Base-by-base conservation (phyloP, 2,329 filamentous ascomycete genomes). In the Alternaria conjuncta region DNA sequence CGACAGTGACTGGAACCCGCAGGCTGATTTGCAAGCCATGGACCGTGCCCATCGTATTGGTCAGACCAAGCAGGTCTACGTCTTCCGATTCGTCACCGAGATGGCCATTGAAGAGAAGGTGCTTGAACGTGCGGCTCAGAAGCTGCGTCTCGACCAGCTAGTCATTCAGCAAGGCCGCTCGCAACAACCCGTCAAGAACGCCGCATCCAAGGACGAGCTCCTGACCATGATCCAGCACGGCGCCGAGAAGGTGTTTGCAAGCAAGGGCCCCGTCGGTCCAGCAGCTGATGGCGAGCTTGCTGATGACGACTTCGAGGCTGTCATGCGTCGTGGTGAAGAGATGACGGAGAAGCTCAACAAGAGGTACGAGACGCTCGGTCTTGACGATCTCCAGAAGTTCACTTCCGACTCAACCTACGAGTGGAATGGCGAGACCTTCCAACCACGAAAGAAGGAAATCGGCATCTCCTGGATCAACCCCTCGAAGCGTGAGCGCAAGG, bases 41-140 rank as follows among this genome's bases (percentile, higher is more conserved):
- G 96, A 99, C 76, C 92, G 96, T 78, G 96, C 96, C 55, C 96
- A 99, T 83, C 93, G 96, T 83, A 99, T 99, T 72, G 96, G 96
- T 43, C 96, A 99, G 82, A 99, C 93, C 6, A 99, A 99, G 82
- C 96, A 99, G 79, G 96, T 99, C 11, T 88, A 94, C 46, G 96
- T 99, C 4, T 99, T 97, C 83, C 89, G 96, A 64, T 97, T 99
- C 73, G 92, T 99, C 23, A 99, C 96, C 0, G 96, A 99, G 78
- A 96, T 97, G 75, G 96, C 96, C 1, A 98, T 99, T 64, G 96
- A 99, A 77, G 96, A 99, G 82, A 98, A 99, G 83, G 96, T 99
- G 10, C 84, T 99, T 53, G 95, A 99, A 81, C 90, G 96, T 79
- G 96, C 96, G 26, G 96, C 96, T 1, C 96, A 99, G 78, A 99